Evolutionary conservation across 1,284 basidiomycete genomes (phyloP).

Genomic region (Ceratobasidium theobromae): DNA sequence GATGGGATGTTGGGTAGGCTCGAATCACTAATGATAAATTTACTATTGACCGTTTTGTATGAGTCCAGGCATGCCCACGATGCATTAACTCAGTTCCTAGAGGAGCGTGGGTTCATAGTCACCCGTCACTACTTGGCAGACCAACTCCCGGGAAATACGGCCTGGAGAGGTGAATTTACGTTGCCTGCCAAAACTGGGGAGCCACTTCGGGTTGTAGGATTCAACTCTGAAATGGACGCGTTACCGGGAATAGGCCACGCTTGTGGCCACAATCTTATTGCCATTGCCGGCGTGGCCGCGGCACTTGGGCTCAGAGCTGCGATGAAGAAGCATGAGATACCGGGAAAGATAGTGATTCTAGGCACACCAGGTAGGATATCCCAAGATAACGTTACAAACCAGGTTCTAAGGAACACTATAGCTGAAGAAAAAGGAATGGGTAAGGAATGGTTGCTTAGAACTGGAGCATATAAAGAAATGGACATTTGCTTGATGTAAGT

Average conservation of each 20-base stretch:
- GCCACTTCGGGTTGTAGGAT: slow-evolving; percentile 64
- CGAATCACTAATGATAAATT: background rate
- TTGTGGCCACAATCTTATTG: slow-evolving; percentile 87
- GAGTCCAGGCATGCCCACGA: slow-evolving; percentile 58
- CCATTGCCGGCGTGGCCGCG: slow-evolving; percentile 75
- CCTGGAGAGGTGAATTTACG: slow-evolving; percentile 71
- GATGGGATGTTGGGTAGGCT: slow-evolving; percentile 57
- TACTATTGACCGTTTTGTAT: slow-evolving; percentile 9
- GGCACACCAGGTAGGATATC: slow-evolving; percentile 73
- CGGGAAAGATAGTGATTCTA: slow-evolving; percentile 74
- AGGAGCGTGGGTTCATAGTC: slow-evolving; percentile 57
- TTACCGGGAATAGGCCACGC: slow-evolving; percentile 70
- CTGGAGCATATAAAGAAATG: slow-evolving; percentile 74
- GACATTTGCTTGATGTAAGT: slow-evolving; percentile 73
- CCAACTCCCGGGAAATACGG: slow-evolving; percentile 52
- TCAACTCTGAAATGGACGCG: slow-evolving; percentile 77
- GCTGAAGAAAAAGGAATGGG: slow-evolving; percentile 82
- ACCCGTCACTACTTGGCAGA: slow-evolving; percentile 62
- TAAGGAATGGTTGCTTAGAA: slow-evolving; percentile 70
- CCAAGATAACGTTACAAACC: background rate
- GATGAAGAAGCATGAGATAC: slow-evolving; percentile 61
- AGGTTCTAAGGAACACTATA: slow-evolving; percentile 32
- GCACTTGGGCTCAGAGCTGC: slow-evolving; percentile 71
- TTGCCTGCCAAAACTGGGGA: slow-evolving; percentile 46
- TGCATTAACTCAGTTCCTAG: slow-evolving; percentile 57